Evolutionary conservation across 2,329 filamentous ascomycete species (phyloP).

Genomic region (Westerdykella aurantiaca): DNA sequence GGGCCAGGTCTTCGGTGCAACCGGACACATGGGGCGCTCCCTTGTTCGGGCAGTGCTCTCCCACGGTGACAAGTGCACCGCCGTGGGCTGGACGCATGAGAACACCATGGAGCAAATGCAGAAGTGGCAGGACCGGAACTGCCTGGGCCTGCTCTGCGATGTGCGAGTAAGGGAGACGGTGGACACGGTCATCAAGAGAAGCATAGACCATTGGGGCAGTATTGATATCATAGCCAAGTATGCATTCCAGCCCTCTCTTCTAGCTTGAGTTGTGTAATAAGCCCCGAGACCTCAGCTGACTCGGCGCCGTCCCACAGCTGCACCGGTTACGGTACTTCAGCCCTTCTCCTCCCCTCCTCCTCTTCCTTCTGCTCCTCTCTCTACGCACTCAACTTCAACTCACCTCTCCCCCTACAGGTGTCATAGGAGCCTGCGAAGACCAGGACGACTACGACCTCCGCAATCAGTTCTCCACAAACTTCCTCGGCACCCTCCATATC

Average conservation of each 20-base stretch:
- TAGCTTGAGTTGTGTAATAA: neutral
- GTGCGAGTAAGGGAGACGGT: constrained; percentile 79
- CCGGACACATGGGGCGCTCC: constrained; percentile 92
- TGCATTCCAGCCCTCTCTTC: constrained; percentile 3
- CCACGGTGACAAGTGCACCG: constrained; percentile 76
- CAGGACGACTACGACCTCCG: constrained; percentile 92
- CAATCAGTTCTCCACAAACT: constrained; percentile 96
- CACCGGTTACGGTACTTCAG: constrained; percentile 67
- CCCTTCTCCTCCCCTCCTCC: neutral
- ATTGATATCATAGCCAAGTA: constrained; percentile 83
- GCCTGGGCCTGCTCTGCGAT: constrained; percentile 79
- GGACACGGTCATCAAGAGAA: constrained; percentile 60
- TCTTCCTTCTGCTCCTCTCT: neutral
- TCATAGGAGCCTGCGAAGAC: constrained; percentile 93
- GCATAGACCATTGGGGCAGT: constrained; percentile 68
- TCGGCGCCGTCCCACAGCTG: constrained; percentile 45
- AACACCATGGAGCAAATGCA: constrained; percentile 67
- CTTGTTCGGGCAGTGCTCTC: constrained; percentile 76
- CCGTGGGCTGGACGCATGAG: constrained; percentile 78
- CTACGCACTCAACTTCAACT: constrained; percentile 2
- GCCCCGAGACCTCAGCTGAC: constrained; percentile 1
- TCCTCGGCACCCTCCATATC: constrained; percentile 91
- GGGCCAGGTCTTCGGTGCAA: constrained; percentile 79
- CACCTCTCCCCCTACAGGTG: constrained; percentile 31
- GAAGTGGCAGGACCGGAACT: constrained; percentile 60